phyloP scores from a whole-genome alignment of 1,284 basidiomycete genomes.

The Ceratobasidium sp. region DNA sequence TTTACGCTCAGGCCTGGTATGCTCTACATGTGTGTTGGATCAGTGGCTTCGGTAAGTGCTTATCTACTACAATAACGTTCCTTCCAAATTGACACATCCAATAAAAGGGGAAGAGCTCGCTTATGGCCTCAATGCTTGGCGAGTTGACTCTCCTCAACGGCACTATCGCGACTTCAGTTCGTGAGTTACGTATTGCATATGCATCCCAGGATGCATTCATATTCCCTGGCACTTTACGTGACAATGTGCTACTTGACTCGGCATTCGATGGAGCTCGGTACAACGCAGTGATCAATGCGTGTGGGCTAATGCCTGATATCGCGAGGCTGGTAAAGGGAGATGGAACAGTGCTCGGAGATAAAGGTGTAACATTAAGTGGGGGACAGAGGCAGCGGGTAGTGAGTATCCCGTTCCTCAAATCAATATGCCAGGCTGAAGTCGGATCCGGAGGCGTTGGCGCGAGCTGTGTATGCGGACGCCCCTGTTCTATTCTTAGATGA shows the following conservation, averaged over 20 bases:
- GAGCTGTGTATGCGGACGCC: constrained; percentile 39
- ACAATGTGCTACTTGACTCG: constrained; percentile 45
- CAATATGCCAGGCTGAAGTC: not conserved
- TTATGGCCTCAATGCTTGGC: constrained; percentile 38
- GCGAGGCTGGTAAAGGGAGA: constrained; percentile 37
- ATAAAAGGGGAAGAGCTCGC: constrained; percentile 39
- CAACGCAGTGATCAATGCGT: constrained; percentile 45
- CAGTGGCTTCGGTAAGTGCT: constrained; percentile 45
- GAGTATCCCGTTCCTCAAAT: constrained; percentile 9
- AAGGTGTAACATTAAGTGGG: constrained; percentile 45
- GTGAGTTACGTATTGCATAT: constrained; percentile 43
- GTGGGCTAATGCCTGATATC: constrained; percentile 42
- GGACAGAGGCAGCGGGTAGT: constrained; percentile 47
- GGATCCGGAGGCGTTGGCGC: constrained; percentile 35
- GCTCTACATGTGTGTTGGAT: constrained; percentile 45
- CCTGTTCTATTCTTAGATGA: constrained; percentile 41
- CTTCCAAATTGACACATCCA: not conserved
- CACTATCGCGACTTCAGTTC: constrained; percentile 8
- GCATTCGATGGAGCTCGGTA: constrained; percentile 44
- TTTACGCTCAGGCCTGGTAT: constrained; percentile 37
- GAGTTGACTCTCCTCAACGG: constrained; percentile 33
- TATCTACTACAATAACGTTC: not conserved
- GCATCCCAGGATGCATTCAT: constrained; percentile 48
- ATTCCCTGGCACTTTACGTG: constrained; percentile 44
- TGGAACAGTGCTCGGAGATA: constrained; percentile 43